Evolutionary conservation across 768 basidiomycete species (phyloP).

Genomic region (Lyophyllum decastes): DNA sequence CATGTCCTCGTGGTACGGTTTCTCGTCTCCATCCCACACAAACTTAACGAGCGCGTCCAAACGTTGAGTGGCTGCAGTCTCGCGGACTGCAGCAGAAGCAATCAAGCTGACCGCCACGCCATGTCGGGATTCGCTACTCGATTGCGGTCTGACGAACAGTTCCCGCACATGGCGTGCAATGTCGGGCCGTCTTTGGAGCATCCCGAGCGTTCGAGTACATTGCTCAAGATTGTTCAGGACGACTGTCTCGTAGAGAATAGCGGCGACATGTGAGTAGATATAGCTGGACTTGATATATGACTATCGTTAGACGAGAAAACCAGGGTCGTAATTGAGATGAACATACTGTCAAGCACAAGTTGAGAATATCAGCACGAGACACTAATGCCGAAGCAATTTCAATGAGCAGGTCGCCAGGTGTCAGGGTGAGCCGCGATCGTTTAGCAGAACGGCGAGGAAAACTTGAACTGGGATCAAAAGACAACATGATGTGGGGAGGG

Average conservation of each 20-base stretch:
- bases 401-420: slow-evolving; percentile 65
- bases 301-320: neutral
- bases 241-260: slow-evolving; percentile 62
- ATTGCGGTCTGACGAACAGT: slow-evolving; percentile 50
- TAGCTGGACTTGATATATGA: slow-evolving; percentile 46
- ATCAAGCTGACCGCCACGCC: slow-evolving; percentile 31
- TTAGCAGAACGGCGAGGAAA: neutral
- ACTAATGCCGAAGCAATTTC: slow-evolving; percentile 62
- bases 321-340: neutral
- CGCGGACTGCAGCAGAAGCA: slow-evolving; percentile 53
- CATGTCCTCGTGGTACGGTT: slow-evolving; percentile 70
- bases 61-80: slow-evolving; percentile 44
- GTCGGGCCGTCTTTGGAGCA: slow-evolving; percentile 56
- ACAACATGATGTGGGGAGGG: slow-evolving; percentile 4
- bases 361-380: slow-evolving; percentile 54
- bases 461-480: neutral
- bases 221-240: slow-evolving; percentile 55
- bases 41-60: slow-evolving; percentile 70
- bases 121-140: slow-evolving; percentile 22
- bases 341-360: slow-evolving; percentile 62
- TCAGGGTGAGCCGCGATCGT: slow-evolving; percentile 2
- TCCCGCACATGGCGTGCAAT: slow-evolving; percentile 70
- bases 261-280: slow-evolving; percentile 52
- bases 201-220: slow-evolving; percentile 61
- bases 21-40: slow-evolving; percentile 72